Evolutionary conservation across 2,329 filamentous ascomycete species (phyloP).

Genomic region (Colletotrichum cereale): DNA sequence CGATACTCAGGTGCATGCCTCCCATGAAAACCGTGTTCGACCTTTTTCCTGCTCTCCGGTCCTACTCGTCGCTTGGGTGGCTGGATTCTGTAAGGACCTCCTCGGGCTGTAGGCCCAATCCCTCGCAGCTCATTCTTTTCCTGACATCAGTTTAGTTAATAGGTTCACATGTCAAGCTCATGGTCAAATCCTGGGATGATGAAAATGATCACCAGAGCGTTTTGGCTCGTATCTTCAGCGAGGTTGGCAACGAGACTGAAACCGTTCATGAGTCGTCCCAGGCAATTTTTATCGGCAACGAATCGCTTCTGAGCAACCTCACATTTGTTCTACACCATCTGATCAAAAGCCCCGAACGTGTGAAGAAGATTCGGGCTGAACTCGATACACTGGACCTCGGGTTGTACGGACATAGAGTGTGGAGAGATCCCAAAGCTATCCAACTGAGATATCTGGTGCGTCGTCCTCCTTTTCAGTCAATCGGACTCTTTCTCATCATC

Average conservation of each 20-base stretch:
- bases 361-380: slow-evolving; percentile 31
- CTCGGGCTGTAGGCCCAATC: neutral
- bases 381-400: slow-evolving; percentile 38
- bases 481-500: neutral
- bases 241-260: slow-evolving; percentile 27
- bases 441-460: slow-evolving; percentile 38
- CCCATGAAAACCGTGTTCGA: slow-evolving; percentile 37
- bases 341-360: slow-evolving; percentile 29
- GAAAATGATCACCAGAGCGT: slow-evolving; percentile 29
- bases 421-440: slow-evolving; percentile 30
- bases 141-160: slow-evolving; percentile 14
- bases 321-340: slow-evolving; percentile 39
- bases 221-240: slow-evolving; percentile 29
- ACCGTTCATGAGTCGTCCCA: slow-evolving; percentile 37
- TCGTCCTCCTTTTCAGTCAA: neutral
- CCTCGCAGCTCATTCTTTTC: neutral
- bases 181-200: slow-evolving; percentile 19
- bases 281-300: slow-evolving; percentile 42
- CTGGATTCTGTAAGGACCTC: slow-evolving; percentile 37
- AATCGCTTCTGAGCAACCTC: slow-evolving; percentile 41
- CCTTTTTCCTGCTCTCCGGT: slow-evolving; percentile 21
- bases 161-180: slow-evolving; percentile 7
- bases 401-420: slow-evolving; percentile 30
- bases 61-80: slow-evolving; percentile 40
- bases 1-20: slow-evolving; percentile 38